Conservation (phyloP, 495 filamentous ascomycete genomes). For the Evernia prunastri region DNA sequence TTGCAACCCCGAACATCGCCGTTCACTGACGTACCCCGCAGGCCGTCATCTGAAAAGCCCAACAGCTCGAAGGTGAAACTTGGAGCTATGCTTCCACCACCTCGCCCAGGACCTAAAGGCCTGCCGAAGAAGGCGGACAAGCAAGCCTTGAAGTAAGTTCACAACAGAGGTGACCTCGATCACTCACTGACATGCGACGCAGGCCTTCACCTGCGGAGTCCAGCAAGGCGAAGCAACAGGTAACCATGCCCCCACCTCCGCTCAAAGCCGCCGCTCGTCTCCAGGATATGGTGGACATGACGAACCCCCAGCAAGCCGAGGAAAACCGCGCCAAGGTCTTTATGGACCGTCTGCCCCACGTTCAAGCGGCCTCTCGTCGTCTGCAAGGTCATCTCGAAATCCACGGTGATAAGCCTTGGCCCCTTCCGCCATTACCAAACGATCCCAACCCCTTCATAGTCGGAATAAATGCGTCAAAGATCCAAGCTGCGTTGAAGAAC, state of each 20-base stretch:
- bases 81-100: constrained; percentile 5
- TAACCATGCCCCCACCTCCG: not conserved
- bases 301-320: constrained; percentile 7
- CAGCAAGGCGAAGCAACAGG: not conserved
- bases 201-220: not conserved
- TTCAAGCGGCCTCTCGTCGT: constrained; percentile 12
- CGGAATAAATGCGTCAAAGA: not conserved
- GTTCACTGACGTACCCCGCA: not conserved
- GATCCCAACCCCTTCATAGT: not conserved
- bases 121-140: not conserved
- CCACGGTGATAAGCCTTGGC: constrained; percentile 4
- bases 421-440: not conserved
- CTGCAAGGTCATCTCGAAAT: constrained; percentile 14
- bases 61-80: not conserved
- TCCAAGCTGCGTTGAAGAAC: constrained; percentile 1
- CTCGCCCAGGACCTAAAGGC: not conserved
- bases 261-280: constrained; percentile 6
- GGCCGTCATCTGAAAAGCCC: not conserved
- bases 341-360: constrained; percentile 10
- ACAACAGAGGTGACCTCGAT: not conserved
- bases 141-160: not conserved
- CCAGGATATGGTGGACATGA: constrained; percentile 15
- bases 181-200: not conserved
- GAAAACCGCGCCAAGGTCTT: constrained; percentile 7
- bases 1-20: not conserved